phyloP scores from a whole-genome alignment of 805 yeast species.

The Yarrowia porcina region DNA sequence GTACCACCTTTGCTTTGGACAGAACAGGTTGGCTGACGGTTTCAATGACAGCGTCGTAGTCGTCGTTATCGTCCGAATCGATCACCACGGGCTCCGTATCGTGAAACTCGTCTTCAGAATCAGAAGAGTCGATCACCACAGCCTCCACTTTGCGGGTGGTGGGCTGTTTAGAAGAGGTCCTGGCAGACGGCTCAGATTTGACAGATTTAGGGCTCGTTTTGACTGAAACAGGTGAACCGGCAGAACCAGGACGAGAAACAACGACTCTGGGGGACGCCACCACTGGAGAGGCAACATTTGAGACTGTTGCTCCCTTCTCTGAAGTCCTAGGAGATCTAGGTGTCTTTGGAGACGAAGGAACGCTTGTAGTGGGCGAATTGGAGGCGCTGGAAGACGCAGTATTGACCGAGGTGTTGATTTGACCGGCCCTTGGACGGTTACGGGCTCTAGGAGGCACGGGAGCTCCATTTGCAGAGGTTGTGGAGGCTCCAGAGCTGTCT shows the following conservation, averaged over 20 bases:
- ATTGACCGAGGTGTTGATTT: neutral
- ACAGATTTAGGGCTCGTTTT: neutral
- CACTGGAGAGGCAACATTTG: too few species aligned
- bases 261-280: neutral
- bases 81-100: conserved; percentile 14
- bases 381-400: neutral
- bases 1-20: conserved; percentile 3
- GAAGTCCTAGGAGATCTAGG: neutral
- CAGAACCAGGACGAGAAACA: neutral
- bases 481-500: neutral
- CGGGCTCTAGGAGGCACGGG: conserved; percentile 9
- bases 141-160: neutral
- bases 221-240: neutral
- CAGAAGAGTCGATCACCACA: conserved; percentile 12
- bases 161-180: neutral
- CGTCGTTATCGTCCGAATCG: conserved; percentile 10
- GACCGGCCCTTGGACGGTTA: neutral
- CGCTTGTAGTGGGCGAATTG: conserved; percentile 6
- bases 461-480: neutral
- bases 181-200: too few species aligned
- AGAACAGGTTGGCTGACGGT: conserved; percentile 17
- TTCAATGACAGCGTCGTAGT: conserved; percentile 13
- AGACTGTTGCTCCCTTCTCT: neutral
- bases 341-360: conserved; percentile 6
- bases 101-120: conserved; percentile 9